phyloP scores from a whole-genome alignment of 2,329 filamentous ascomycete species.

The Sporothrix euskadiensis region DNA sequence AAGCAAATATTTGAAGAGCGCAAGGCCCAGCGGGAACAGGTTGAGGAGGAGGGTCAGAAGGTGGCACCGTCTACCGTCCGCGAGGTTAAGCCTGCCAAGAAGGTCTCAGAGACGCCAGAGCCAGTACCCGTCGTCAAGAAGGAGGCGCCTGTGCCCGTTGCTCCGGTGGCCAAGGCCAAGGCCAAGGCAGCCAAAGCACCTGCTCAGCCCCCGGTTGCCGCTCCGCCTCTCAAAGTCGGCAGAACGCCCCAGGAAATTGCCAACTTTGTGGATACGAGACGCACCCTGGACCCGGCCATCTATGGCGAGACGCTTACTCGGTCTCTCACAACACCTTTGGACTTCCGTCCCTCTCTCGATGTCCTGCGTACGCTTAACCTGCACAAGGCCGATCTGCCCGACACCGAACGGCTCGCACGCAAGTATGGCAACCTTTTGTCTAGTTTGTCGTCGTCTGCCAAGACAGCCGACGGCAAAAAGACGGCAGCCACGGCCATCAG shows the following conservation, averaged over 20 bases:
- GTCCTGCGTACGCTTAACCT: constrained; percentile 49
- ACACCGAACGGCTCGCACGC: constrained; percentile 51
- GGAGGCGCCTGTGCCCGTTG: background rate
- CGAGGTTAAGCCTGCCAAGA: constrained; percentile 40
- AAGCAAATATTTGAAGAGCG: constrained; percentile 72
- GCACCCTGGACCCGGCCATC: constrained; percentile 38
- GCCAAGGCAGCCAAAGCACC: constrained; percentile 31
- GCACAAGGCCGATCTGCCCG: constrained; percentile 50
- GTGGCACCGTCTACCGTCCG: background rate
- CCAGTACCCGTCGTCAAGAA: background rate
- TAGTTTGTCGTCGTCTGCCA: background rate
- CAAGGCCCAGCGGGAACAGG: constrained; percentile 52
- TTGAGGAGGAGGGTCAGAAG: constrained; percentile 46
- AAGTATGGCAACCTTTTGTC: constrained; percentile 41
- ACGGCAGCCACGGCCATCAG: background rate
- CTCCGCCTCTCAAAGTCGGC: constrained; percentile 29
- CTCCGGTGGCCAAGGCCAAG: constrained; percentile 35
- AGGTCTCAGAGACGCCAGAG: constrained; percentile 3
- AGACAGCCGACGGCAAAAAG: constrained; percentile 34
- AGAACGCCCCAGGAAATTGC: constrained; percentile 20
- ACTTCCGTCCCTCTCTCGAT: constrained; percentile 49
- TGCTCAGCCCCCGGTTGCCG: constrained; percentile 27
- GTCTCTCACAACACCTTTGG: constrained; percentile 49
- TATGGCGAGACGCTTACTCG: constrained; percentile 53
- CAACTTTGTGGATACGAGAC: constrained; percentile 31